A percentile compares a stretch with the other conserved stretches of the same genome.
These are phyloP conservation scores for Neopestalotiopsis sp. DNA, from an alignment of 2,329 filamentous ascomycete species.

Conservation along the genomic window DNA sequence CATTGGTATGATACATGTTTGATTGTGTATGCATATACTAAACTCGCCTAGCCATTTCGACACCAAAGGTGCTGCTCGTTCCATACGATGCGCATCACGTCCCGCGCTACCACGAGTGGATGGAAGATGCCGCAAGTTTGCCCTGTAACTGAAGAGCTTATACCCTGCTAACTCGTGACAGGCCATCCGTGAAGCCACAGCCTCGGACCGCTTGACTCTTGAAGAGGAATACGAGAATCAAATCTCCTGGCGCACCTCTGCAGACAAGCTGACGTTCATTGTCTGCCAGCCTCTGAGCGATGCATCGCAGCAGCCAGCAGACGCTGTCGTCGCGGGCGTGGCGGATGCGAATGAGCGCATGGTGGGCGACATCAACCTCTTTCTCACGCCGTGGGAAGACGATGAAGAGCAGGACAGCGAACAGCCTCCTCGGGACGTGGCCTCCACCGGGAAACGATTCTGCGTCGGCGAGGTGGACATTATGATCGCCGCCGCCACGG, in stretches of 20 bases:
- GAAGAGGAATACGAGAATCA: constrained; percentile 91
- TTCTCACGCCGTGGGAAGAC: constrained; percentile 68
- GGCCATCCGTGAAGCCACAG: constrained; percentile 82
- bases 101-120: constrained; percentile 84
- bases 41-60: constrained; percentile 64
- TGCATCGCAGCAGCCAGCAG: neutral
- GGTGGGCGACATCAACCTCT: constrained; percentile 82
- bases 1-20: constrained; percentile 39
- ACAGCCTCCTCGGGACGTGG: constrained; percentile 22
- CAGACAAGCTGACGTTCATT: constrained; percentile 93
- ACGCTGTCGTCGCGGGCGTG: constrained; percentile 41
- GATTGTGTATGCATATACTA: neutral
- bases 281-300: constrained; percentile 63
- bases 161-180: constrained; percentile 36
- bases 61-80: constrained; percentile 73
- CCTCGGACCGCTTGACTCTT: constrained; percentile 82
- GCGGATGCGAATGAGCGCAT: constrained; percentile 64
- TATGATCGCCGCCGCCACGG: constrained; percentile 35
- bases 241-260: constrained; percentile 78
- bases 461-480: constrained; percentile 38
- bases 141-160: neutral
- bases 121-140: constrained; percentile 73
- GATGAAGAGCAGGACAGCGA: constrained; percentile 43
- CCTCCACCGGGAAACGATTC: constrained; percentile 35
- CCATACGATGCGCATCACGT: constrained; percentile 87